These are phyloP conservation scores for Fusarium cyanostomum DNA, from an alignment of 2,329 filamentous ascomycete species.

Conservation along the genomic window DNA sequence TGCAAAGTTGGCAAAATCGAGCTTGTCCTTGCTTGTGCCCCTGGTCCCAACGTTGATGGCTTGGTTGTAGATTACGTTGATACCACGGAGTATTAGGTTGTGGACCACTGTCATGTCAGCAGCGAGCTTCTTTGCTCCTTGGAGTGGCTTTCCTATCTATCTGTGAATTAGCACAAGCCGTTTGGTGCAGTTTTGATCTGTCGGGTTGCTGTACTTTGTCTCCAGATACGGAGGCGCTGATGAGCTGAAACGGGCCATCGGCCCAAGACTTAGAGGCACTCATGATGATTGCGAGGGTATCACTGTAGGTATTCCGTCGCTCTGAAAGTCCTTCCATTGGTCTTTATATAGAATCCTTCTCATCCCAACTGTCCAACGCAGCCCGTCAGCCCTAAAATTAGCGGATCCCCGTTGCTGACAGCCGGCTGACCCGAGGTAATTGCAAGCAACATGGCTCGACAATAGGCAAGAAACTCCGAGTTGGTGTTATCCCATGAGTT, in stretches of 20 bases:
- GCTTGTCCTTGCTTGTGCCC: constrained; percentile 45
- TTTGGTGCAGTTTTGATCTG: accelerated
- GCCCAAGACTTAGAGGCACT: constrained; percentile 42
- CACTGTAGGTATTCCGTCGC: background rate
- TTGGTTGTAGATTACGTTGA: constrained; percentile 53
- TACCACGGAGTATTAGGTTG: constrained; percentile 49
- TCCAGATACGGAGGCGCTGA: constrained; percentile 39
- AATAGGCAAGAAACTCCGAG: too few relatives aligned
- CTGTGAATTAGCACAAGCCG: background rate
- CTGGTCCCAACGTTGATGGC: constrained; percentile 45
- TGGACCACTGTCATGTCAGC: constrained; percentile 49
- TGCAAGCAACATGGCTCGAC: too few relatives aligned
- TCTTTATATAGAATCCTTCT: background rate
- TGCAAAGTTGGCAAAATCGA: constrained; percentile 48
- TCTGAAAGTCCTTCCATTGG: background rate
- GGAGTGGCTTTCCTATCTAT: constrained; percentile 29
- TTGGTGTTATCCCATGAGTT: too few relatives aligned
- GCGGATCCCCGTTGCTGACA: background rate
- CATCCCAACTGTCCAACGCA: background rate
- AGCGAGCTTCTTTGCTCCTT: constrained; percentile 35
- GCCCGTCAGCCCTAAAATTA: background rate
- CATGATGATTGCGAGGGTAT: constrained; percentile 6
- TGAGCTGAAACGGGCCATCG: constrained; percentile 47
- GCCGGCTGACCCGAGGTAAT: too few relatives aligned
- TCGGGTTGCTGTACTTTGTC: constrained; percentile 29